A percentile compares a stretch with the other conserved stretches of the same genome.
phyloP scores from a whole-genome alignment of 1,284 basidiomycete species.

The Ganoderma sinense region DNA sequence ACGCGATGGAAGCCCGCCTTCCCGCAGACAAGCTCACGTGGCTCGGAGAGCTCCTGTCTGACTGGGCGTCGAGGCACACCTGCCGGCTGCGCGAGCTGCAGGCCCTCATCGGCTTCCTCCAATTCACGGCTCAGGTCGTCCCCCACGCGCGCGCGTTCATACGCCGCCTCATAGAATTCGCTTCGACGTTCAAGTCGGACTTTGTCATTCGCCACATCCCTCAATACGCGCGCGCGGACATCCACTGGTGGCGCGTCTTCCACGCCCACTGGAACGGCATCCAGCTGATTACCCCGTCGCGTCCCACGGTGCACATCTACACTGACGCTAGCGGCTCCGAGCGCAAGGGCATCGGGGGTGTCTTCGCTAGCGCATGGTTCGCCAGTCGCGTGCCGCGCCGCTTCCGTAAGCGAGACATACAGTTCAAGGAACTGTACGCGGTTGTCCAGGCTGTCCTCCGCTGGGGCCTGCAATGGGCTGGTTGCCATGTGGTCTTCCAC shows the following conservation, averaged over 20 bases:
- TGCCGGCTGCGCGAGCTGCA: conserved; percentile 16
- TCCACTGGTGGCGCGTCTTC: conserved; percentile 17
- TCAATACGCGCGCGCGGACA: conserved; percentile 8
- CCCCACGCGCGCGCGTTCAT: conserved; percentile 10
- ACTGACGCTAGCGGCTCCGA: conserved; percentile 14
- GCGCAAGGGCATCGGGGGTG: conserved; percentile 6
- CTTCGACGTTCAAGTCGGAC: not conserved
- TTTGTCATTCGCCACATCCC: conserved; percentile 11
- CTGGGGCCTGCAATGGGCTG: conserved; percentile 11
- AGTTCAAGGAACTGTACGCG: conserved; percentile 16
- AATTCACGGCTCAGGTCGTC: conserved; percentile 16
- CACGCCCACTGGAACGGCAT: conserved; percentile 11
- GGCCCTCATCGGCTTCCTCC: conserved; percentile 16
- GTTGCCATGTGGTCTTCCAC: conserved; percentile 16
- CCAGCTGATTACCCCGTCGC: conserved; percentile 1
- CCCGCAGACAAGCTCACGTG: conserved; percentile 10
- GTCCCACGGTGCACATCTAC: conserved; percentile 6
- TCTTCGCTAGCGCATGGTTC: conserved; percentile 1
- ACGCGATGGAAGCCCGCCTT: conserved; percentile 16
- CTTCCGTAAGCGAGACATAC: conserved; percentile 8
- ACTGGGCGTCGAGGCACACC: not conserved
- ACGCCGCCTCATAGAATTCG: conserved; percentile 13
- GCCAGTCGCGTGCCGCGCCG: conserved; percentile 8
- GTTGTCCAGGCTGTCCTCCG: conserved; percentile 7
- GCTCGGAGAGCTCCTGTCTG: conserved; percentile 1